phyloP scores from a whole-genome alignment of 2,329 filamentous ascomycete genomes.

The Cladobotryum mycophilum region DNA sequence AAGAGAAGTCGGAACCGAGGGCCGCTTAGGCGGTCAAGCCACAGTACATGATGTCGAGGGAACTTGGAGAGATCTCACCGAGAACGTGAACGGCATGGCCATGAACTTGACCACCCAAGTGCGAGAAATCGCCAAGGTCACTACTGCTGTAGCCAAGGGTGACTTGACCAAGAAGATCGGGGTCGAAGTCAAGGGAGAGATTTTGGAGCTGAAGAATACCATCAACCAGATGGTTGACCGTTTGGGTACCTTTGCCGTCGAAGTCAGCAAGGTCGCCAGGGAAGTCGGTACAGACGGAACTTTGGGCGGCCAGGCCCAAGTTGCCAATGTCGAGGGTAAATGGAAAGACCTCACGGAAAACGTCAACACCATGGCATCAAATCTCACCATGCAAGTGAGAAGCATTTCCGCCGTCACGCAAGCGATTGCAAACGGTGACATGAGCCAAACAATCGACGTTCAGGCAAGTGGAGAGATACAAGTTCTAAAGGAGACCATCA shows the following conservation, averaged over 20 bases:
- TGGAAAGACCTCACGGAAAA: constrained; percentile 96
- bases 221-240: constrained; percentile 99
- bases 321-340: constrained; percentile 93
- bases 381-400: constrained; percentile 69
- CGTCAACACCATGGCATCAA: constrained; percentile 70
- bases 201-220: constrained; percentile 89
- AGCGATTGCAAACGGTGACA: constrained; percentile 90
- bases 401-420: constrained; percentile 92
- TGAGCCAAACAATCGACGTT: constrained; percentile 93
- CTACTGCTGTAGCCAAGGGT: constrained; percentile 87
- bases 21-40: constrained; percentile 87
- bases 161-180: constrained; percentile 95
- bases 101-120: constrained; percentile 98
- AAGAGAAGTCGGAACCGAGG: constrained; percentile 93
- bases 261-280: constrained; percentile 90
- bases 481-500: constrained; percentile 91
- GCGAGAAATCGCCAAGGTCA: constrained; percentile 94
- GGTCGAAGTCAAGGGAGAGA: constrained; percentile 89
- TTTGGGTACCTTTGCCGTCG: constrained; percentile 88
- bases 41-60: constrained; percentile 94
- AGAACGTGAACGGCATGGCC: constrained; percentile 97
- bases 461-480: constrained; percentile 93
- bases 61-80: constrained; percentile 93
- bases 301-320: constrained; percentile 85
- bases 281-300: constrained; percentile 96